Base-by-base conservation (phyloP, 2,329 filamentous ascomycete species). In the Ophiosphaerella korrae region DNA sequence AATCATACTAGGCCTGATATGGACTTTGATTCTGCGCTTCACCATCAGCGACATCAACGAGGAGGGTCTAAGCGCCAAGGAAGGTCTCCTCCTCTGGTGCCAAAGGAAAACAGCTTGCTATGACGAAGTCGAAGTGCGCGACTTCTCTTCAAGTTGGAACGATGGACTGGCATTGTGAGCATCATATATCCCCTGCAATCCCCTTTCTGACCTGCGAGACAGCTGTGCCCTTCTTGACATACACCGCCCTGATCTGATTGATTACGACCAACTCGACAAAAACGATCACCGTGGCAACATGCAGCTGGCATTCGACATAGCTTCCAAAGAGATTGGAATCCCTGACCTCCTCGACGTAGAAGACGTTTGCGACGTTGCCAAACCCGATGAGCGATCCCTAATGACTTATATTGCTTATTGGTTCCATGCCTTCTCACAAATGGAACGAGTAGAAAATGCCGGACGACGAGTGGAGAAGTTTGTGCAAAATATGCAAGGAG, bases 351-450 rank as follows among this genome's bases (percentile, higher is more conserved):
- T 99, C 52, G 94, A 99, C 73, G 94, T 97, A 12, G 94, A 99
- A 75, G 94, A 99, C 78, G 94, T 99, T 16, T 96, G 91, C 73
- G 94, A 99, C 72, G 93, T 99, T 24, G 84, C 92, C 21, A 95
- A 94, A 77, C 94, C 94, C 21, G 94, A 99, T 72, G 94, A 99
- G 76, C 88, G 91, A 64, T 95, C 90, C 73, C 82, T 99, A 71
- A 99, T 99, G 94, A 99, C 94, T 1, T 99, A 99, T 75, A 99
- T 99, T 66, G 94, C 94, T 58, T 99, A 99, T 80, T 99, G 94
- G 94, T 99, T 99, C 82, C 94, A 99, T 72, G 94, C 94, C 64
- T 99, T 99, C 74, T 97, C 93, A 26, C 93, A 97, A 70, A 95
- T 99, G 87, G 94, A 99, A 77, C 89, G 93, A 72, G 94, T 99